phyloP scores from a whole-genome alignment of 208 protist genomes.

The Naegleria lovaniensis region DNA sequence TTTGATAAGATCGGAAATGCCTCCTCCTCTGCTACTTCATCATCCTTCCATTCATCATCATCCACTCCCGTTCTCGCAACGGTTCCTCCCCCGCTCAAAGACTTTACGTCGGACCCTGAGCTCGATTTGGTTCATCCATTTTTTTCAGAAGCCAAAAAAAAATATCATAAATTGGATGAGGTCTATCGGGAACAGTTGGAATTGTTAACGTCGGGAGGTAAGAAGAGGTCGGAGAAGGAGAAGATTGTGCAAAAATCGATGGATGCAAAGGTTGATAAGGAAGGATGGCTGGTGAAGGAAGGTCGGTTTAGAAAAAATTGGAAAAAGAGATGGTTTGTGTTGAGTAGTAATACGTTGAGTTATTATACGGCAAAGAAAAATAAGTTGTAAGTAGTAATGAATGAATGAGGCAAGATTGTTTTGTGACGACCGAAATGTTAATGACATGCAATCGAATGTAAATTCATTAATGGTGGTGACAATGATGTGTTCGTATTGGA shows the following conservation, averaged over 20 bases:
- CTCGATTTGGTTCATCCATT: not conserved
- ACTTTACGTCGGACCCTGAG: not conserved
- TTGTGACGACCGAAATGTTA: too few relatives aligned
- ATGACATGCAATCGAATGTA: too few relatives aligned
- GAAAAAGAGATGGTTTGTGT: slow-evolving; percentile 27
- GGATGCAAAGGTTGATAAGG: not conserved
- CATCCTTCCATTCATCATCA: too few relatives aligned
- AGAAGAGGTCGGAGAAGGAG: not conserved
- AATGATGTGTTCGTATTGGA: too few relatives aligned
- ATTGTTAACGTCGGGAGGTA: not conserved
- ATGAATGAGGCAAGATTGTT: too few relatives aligned
- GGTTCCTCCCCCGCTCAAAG: not conserved
- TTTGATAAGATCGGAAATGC: not conserved
- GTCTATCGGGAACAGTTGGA: not conserved
- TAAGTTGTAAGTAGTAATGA: slow-evolving; percentile 15
- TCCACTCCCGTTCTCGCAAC: not conserved
- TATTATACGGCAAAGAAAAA: slow-evolving; percentile 27
- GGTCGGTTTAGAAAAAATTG: slow-evolving; percentile 8
- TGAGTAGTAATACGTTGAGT: not conserved
- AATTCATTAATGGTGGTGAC: too few relatives aligned
- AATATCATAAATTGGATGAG: not conserved
- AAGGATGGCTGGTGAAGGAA: slow-evolving; percentile 27
- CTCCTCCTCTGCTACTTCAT: too few relatives aligned
- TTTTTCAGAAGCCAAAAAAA: not conserved
- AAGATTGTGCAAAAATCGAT: not conserved